Conservation (phyloP, 768 basidiomycete genomes). For the Mycena chlorophos region DNA sequence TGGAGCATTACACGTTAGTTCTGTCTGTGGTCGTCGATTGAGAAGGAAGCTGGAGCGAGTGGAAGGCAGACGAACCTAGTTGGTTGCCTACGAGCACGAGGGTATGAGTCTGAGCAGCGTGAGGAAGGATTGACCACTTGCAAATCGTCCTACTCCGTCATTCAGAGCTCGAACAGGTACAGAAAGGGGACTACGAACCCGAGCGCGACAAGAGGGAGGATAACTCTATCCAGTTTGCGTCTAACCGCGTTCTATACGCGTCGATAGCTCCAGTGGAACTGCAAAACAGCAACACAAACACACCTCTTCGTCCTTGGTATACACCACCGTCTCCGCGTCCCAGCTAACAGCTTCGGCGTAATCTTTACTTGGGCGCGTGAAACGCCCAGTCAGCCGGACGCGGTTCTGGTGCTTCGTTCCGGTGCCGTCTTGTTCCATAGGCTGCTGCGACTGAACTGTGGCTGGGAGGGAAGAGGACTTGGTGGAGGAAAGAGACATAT, state of each 20-base stretch:
- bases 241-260: neutral
- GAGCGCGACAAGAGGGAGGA: neutral
- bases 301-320: neutral
- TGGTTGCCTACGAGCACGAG: neutral
- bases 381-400: neutral
- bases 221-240: neutral
- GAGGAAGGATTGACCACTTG: neutral
- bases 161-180: neutral
- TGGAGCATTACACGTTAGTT: neutral
- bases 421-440: no score
- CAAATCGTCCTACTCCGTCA: neutral
- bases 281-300: neutral
- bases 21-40: neutral
- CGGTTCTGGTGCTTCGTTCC: neutral
- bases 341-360: neutral
- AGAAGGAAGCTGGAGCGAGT: neutral
- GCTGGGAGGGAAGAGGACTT: no score
- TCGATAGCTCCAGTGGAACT: neutral
- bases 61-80: neutral
- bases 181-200: neutral
- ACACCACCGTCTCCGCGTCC: neutral
- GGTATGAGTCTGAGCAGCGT: neutral
- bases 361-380: neutral
- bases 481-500: no score
- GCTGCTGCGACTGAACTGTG: no score